Evolutionary conservation across 192 early-diverging fungal species (phyloP), one percentile per base, ranked within the genome.

Genomic region (Thamnidium elegans): DNA sequence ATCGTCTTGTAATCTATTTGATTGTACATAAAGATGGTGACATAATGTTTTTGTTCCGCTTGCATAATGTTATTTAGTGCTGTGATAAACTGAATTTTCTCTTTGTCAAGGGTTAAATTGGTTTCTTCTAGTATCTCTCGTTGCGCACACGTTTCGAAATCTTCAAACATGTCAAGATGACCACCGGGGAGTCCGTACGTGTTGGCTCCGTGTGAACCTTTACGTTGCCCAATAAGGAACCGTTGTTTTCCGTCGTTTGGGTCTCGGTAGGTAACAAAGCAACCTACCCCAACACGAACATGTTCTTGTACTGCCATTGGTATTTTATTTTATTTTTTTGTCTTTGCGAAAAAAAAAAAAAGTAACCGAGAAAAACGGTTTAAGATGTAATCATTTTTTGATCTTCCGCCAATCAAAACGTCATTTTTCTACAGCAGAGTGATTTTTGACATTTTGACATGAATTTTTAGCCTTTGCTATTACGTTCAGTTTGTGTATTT

Each of bases 181-280:
- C 84, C 83, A 46, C 82, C 83, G 0, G 82, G 78, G 31, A 85
- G 55, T 60, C 83, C 79, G 34, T 52, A 79, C 5, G 55, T 74
- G 70, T 83, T 76, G n/a, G 81, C 76, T 11, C 83, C 83, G 70
- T 81, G 83, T 10, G 74, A 78, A 19, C 81, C 84, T 34, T 76
- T 80, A 42, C 84, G 73, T 62, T 79, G 67, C 11, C 84, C 84
- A 32, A 86, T 65, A n/a, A 86, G 66, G 10, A 83, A 60, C 19
- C 58, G 13, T 3, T 13, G 15, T 23, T 45, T 59, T 9, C 17
- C 34, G 32, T 46, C 52, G 10, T 30, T 44, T 19, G 55, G 55
- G 6, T 30, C 26, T 15, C 30, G 64, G 10, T 65, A 67, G 17
- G 67, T 65, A 8, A 79, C 74, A 59, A 82, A 82, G n/a, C 69